Percentiles rank a stretch among this genome's conserved stretches.
Conservation (phyloP, 805 yeast species). For the Maudiozyma turicensis region DNA sequence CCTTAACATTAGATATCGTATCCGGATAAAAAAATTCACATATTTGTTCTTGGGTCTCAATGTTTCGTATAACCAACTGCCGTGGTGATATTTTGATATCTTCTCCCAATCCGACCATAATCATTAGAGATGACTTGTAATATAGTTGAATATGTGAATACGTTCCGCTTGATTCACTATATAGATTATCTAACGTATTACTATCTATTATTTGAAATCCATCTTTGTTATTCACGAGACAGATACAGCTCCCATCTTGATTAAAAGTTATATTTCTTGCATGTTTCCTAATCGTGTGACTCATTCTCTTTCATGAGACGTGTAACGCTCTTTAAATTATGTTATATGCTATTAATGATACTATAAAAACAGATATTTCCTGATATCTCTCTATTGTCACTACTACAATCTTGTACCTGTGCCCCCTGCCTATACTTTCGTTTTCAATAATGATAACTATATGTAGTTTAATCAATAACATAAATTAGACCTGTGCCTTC, state of each 20-base stretch:
- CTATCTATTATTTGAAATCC: slow-evolving; percentile 63
- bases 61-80: slow-evolving; percentile 68
- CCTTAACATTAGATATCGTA: slow-evolving; percentile 45
- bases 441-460: no score
- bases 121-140: slow-evolving; percentile 57
- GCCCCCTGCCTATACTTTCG: no score
- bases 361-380: no score
- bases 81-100: slow-evolving; percentile 64
- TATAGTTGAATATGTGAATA: slow-evolving; percentile 65
- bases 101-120: slow-evolving; percentile 61
- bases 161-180: slow-evolving; percentile 14
- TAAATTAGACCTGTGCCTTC: no score
- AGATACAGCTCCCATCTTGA: slow-evolving; percentile 62
- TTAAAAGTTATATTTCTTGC: slow-evolving; percentile 49
- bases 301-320: no score
- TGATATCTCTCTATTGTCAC: no score
- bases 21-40: slow-evolving; percentile 66
- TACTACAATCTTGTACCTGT: no score
- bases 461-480: no score
- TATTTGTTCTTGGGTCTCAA: slow-evolving; percentile 47
- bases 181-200: slow-evolving; percentile 44
- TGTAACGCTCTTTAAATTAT: background rate
- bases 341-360: background rate
- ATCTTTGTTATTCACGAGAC: slow-evolving; percentile 46
- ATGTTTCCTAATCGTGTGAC: background rate